phyloP scores from a whole-genome alignment of 495 filamentous ascomycete genomes.

The Parmelia sp. region DNA sequence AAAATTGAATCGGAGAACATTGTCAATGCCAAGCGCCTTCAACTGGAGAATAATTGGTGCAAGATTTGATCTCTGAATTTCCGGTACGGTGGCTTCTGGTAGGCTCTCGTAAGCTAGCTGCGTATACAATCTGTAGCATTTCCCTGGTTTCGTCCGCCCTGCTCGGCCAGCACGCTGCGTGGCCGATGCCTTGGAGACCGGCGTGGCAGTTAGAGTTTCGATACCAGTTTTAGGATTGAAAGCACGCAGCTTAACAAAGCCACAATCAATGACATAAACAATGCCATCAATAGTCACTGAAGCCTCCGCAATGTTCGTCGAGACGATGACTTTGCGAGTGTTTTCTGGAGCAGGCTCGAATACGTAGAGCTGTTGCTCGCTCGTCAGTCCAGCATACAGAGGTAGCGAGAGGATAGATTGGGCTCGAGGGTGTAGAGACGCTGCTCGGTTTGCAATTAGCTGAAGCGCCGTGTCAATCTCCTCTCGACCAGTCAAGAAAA shows the following conservation, averaged over 20 bases:
- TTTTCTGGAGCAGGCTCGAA: slow-evolving; percentile 84
- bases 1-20: slow-evolving; percentile 86
- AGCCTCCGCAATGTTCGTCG: slow-evolving; percentile 95
- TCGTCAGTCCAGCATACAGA: slow-evolving; percentile 82
- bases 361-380: slow-evolving; percentile 85
- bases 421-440: slow-evolving; percentile 64
- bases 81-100: slow-evolving; percentile 71
- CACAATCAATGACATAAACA: slow-evolving; percentile 86
- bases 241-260: slow-evolving; percentile 85
- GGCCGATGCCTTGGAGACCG: slow-evolving; percentile 88
- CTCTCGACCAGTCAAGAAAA: slow-evolving; percentile 89
- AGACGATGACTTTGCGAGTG: slow-evolving; percentile 84
- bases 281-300: slow-evolving; percentile 92
- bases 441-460: slow-evolving; percentile 68
- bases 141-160: slow-evolving; percentile 85
- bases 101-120: slow-evolving; percentile 65
- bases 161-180: slow-evolving; percentile 88
- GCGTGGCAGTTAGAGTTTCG: slow-evolving; percentile 78
- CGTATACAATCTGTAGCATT: slow-evolving; percentile 91
- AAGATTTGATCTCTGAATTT: slow-evolving; percentile 90
- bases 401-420: slow-evolving; percentile 69
- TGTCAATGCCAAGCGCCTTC: slow-evolving; percentile 94
- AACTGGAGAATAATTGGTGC: slow-evolving; percentile 87
- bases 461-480: slow-evolving; percentile 84
- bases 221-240: slow-evolving; percentile 87